These are phyloP conservation scores for Berkeleyomyces rouxiae DNA, from an alignment of 2,329 filamentous ascomycete genomes.

Conservation along the genomic window DNA sequence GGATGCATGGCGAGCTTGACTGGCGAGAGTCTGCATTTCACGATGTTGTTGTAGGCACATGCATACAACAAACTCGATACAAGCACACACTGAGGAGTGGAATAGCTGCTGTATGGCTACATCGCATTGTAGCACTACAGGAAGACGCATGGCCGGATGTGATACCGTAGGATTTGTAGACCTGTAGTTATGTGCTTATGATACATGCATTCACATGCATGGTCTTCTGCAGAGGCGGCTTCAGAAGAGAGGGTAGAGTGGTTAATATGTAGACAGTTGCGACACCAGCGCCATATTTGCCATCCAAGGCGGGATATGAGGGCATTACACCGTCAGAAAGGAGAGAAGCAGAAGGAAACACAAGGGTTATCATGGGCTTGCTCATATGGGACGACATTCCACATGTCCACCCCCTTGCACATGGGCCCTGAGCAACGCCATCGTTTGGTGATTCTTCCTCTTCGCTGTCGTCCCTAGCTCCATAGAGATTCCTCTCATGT, in stretches of 20 bases:
- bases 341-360: background rate
- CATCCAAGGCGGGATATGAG: slow-evolving; percentile 3
- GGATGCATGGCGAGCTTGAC: background rate
- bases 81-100: background rate
- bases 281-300: slow-evolving; percentile 1
- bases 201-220: background rate
- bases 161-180: background rate
- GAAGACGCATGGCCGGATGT: background rate
- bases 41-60: background rate
- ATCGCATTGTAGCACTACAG: background rate
- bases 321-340: background rate
- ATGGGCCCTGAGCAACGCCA: background rate
- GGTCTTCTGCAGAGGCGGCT: background rate
- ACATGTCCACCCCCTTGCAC: background rate
- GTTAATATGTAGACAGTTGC: background rate
- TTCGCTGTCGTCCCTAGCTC: background rate
- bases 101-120: too few species aligned
- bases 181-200: too few species aligned
- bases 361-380: background rate
- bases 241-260: background rate
- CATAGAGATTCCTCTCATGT: too few species aligned
- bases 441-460: background rate
- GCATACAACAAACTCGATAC: background rate
- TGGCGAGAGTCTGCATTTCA: background rate
- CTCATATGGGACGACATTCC: background rate